Evolutionary conservation across 805 yeast species (phyloP).

Genomic region (Starmerella asiatica): DNA sequence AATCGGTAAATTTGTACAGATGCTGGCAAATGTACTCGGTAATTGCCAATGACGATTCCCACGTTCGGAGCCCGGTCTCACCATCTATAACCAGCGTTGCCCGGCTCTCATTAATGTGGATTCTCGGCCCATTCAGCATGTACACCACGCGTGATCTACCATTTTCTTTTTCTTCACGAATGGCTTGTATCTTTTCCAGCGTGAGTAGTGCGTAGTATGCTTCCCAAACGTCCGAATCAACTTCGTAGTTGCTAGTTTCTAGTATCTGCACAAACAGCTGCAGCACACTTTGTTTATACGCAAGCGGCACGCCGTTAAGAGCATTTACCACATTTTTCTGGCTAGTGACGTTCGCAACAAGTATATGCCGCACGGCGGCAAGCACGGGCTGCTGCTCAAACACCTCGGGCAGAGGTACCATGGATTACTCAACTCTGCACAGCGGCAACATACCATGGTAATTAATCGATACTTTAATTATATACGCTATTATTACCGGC

Average conservation of each 20-base stretch:
- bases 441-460: no score
- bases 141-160: neutral
- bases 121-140: no score
- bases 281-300: conserved; percentile 6
- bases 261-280: conserved; percentile 1
- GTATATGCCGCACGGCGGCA: conserved; percentile 8
- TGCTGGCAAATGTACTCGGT: conserved; percentile 9
- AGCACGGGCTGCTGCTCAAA: conserved; percentile 13
- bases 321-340: conserved; percentile 5
- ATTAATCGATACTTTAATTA: no score
- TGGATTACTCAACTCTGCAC: no score
- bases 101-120: conserved; percentile 7
- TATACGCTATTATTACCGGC: no score
- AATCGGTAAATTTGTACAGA: neutral
- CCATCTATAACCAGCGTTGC: conserved; percentile 11
- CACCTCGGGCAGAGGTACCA: neutral
- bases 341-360: neutral
- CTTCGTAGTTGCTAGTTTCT: conserved; percentile 5
- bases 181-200: neutral
- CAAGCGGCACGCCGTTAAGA: conserved; percentile 1
- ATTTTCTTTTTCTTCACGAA: neutral
- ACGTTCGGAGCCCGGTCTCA: conserved; percentile 17
- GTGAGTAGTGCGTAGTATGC: conserved; percentile 10
- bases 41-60: conserved; percentile 17
- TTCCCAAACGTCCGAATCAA: conserved; percentile 16